A percentile compares a stretch with the other conserved stretches of the same genome.
phyloP scores from a whole-genome alignment of 2,329 filamentous ascomycete genomes.

The Leptographium lundbergii region DNA sequence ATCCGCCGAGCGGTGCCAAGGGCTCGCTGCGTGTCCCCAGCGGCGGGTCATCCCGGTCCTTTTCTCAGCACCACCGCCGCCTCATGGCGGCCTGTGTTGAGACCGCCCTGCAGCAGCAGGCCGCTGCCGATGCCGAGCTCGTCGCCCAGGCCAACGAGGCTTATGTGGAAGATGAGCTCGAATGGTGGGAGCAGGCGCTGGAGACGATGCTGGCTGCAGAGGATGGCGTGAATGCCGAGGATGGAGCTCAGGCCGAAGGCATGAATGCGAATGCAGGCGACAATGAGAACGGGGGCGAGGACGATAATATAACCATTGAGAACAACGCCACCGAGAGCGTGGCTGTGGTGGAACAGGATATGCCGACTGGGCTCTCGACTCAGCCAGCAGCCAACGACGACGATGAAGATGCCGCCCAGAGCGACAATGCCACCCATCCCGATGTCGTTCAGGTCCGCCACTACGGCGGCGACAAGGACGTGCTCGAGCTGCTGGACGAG shows the following conservation, averaged over 20 bases:
- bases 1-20: not conserved
- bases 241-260: not conserved
- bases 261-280: no score
- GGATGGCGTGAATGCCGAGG: not conserved
- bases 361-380: not conserved
- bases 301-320: no score
- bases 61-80: conserved; percentile 4
- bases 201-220: not conserved
- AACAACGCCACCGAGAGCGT: no score
- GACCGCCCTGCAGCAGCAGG: conserved; percentile 12
- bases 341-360: no score
- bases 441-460: conserved; percentile 1
- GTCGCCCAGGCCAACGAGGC: conserved; percentile 6
- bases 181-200: conserved; percentile 7
- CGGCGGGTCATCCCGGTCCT: not conserved
- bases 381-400: not conserved
- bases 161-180: conserved; percentile 7
- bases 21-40: not conserved
- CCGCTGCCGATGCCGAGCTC: conserved; percentile 6
- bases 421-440: not conserved
- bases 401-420: not conserved
- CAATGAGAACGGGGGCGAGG: no score
- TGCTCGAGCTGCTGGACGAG: conserved; percentile 3
- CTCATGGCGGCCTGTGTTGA: conserved; percentile 9
- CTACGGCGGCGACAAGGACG: conserved; percentile 6